These are phyloP conservation scores for Aspergillus hiratsukae DNA, from an alignment of 2,329 filamentous ascomycete species.

Conservation along the genomic window DNA sequence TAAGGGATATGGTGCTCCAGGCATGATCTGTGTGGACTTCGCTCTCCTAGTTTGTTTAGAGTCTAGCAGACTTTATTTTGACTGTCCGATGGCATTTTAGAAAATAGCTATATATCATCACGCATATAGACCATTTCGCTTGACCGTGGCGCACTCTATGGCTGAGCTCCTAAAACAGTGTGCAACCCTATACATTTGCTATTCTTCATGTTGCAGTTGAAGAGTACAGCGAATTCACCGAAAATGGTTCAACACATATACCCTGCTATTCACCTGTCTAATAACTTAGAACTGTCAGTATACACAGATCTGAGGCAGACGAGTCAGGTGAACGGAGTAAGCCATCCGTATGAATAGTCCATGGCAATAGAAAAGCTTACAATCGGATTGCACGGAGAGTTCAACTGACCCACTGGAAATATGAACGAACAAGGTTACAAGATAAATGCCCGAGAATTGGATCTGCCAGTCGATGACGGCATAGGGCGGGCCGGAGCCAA, in stretches of 20 bases:
- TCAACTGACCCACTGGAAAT: neutral
- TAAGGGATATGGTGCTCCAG: no score
- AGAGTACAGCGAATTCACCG: neutral
- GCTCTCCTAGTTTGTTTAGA: no score
- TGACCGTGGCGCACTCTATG: no score
- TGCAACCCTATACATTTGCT: no score
- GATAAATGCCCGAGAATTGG: neutral
- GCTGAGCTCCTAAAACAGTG: no score
- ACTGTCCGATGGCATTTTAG: no score
- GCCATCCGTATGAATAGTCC: neutral
- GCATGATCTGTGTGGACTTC: no score
- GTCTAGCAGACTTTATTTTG: no score
- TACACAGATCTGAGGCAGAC: neutral
- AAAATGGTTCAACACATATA: neutral
- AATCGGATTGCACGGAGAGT: neutral
- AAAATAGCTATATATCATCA: no score
- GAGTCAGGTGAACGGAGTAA: neutral
- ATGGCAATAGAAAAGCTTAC: neutral
- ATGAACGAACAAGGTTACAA: neutral
- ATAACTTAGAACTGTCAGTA: neutral
- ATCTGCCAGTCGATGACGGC: neutral
- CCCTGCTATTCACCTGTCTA: no score
- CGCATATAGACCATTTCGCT: no score
- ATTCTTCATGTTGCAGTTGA: no score
- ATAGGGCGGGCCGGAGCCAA: neutral